These are phyloP conservation scores for Picochlorum sp. DNA, from an alignment of 139 green algal species.

Conservation along the genomic window DNA sequence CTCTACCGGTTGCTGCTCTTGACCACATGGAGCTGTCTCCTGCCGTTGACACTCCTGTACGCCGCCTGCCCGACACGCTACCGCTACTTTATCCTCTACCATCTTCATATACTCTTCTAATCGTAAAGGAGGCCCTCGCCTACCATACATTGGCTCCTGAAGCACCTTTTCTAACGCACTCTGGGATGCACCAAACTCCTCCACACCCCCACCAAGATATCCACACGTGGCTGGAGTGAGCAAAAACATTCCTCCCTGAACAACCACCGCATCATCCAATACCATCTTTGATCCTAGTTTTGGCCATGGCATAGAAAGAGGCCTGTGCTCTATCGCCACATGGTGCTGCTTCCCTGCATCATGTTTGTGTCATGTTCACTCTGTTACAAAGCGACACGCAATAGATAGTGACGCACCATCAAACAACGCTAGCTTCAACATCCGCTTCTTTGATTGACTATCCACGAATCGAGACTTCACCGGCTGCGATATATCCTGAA, in stretches of 20 bases:
- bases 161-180: conserved; percentile 24
- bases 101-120: conserved; percentile 7
- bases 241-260: conserved; percentile 46
- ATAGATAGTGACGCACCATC: neutral
- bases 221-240: conserved; percentile 47
- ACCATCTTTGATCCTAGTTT: neutral
- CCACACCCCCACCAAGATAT: conserved; percentile 51
- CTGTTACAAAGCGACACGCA: too few relatives aligned
- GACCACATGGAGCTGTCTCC: neutral
- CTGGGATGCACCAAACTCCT: conserved; percentile 33
- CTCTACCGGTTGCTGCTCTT: too few relatives aligned
- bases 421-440: neutral
- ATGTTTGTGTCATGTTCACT: too few relatives aligned
- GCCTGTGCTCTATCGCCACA: neutral
- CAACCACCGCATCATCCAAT: neutral
- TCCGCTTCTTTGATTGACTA: conserved; percentile 16
- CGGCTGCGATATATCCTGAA: conserved; percentile 48
- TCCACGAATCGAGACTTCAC: conserved; percentile 42
- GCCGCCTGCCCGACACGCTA: neutral
- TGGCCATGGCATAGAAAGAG: neutral
- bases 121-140: conserved; percentile 13
- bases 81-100: neutral
- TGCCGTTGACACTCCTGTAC: neutral
- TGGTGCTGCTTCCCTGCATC: neutral
- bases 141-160: conserved; percentile 18